These are phyloP conservation scores for Moringa oleifera DNA, from an alignment of 345 rosid genomes.

Conservation along the genomic window DNA sequence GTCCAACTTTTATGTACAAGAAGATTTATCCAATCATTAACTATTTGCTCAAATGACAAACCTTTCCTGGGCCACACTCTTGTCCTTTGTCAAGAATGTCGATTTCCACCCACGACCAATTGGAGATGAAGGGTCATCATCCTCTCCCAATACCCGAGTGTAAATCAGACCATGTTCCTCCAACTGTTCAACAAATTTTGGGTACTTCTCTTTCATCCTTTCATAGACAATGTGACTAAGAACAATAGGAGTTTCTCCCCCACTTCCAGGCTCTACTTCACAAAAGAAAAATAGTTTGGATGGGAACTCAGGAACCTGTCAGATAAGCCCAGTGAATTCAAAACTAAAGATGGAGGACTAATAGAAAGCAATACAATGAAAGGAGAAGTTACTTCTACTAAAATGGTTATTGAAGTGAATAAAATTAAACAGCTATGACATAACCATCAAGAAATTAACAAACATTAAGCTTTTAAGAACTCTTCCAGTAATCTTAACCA, in stretches of 20 bases:
- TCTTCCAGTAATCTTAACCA: neutral
- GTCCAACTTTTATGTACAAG: neutral
- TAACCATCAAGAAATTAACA: neutral
- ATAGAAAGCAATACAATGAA: neutral
- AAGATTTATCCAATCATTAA: neutral
- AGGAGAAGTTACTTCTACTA: neutral
- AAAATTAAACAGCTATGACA: neutral
- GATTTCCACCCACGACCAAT: constrained; percentile 98
- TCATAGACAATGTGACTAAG: constrained; percentile 76
- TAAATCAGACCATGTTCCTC: constrained; percentile 75
- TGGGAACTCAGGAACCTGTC: constrained; percentile 85
- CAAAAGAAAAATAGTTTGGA: constrained; percentile 86
- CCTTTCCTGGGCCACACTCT: constrained; percentile 70
- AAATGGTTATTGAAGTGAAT: neutral
- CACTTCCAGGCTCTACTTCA: constrained; percentile 77
- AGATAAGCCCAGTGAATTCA: neutral
- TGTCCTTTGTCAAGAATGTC: constrained; percentile 72
- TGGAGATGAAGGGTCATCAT: constrained; percentile 75
- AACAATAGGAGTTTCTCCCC: constrained; percentile 91
- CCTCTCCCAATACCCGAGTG: constrained; percentile 65
- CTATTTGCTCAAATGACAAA: constrained; percentile 1
- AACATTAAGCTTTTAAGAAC: neutral
- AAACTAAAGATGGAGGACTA: neutral
- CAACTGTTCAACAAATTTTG: constrained; percentile 57
- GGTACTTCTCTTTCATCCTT: constrained; percentile 61